Conservation (phyloP, 495 filamentous ascomycete genomes). For the Staphylotrichum tortipilum region DNA sequence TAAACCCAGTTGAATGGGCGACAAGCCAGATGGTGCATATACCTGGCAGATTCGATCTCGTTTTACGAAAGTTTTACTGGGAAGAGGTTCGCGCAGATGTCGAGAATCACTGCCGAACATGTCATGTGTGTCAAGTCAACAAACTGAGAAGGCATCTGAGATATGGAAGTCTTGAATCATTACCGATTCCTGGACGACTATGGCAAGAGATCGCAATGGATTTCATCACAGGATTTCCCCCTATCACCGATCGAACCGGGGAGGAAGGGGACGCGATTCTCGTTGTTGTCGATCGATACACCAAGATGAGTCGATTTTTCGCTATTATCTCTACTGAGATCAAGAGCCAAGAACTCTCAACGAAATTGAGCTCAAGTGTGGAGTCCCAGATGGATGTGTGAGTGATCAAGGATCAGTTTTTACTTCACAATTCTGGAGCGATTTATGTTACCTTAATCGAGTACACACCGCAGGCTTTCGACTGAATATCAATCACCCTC, state of each 20-base stretch:
- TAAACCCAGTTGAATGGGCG: not conserved
- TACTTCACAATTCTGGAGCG: not conserved
- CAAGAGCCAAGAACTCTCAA: not conserved
- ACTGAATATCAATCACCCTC: not conserved
- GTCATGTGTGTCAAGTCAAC: not conserved
- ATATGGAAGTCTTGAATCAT: not conserved
- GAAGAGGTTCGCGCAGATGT: not conserved
- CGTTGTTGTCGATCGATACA: not conserved
- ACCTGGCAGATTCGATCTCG: not conserved
- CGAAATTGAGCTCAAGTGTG: not conserved
- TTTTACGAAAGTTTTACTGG: not conserved
- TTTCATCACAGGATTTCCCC: not conserved
- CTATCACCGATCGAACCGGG: not conserved
- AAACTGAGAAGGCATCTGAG: not conserved
- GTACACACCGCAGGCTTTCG: not conserved
- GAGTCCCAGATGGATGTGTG: not conserved
- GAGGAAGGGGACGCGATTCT: not conserved
- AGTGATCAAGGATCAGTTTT: not conserved
- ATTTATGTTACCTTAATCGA: not conserved
- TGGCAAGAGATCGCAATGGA: not conserved
- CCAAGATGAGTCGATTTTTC: not conserved
- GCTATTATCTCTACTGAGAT: not conserved
- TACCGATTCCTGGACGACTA: not conserved
- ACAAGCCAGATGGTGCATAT: not conserved
- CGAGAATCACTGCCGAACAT: not conserved